These are phyloP conservation scores for Cladophialophora exuberans DNA, from an alignment of 2,329 filamentous ascomycete genomes.

Conservation along the genomic window DNA sequence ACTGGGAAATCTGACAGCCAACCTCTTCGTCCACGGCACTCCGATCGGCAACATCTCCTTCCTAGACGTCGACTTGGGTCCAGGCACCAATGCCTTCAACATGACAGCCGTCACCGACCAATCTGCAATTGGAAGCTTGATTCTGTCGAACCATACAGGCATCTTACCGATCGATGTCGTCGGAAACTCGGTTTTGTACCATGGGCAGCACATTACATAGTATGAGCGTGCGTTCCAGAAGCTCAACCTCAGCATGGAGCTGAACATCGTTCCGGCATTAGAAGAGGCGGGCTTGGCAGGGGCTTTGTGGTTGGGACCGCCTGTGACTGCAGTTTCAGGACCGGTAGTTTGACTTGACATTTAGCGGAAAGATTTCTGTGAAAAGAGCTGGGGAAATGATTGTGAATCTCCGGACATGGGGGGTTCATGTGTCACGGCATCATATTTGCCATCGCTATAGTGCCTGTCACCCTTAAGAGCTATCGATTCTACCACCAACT, in stretches of 20 bases:
- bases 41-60: slow-evolving; percentile 56
- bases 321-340: no score
- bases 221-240: slow-evolving; percentile 58
- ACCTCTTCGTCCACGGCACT: slow-evolving; percentile 53
- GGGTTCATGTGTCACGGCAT: no score
- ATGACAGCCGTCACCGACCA: slow-evolving; percentile 56
- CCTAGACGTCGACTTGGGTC: slow-evolving; percentile 54
- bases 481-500: no score
- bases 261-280: slow-evolving; percentile 19
- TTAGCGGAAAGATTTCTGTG: not conserved
- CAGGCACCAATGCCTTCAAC: slow-evolving; percentile 57
- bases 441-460: no score
- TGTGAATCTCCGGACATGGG: no score
- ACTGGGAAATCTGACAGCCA: slow-evolving; percentile 62
- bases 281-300: slow-evolving; percentile 15
- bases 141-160: slow-evolving; percentile 39
- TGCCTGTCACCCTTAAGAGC: no score
- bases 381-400: no score
- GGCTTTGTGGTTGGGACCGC: not conserved
- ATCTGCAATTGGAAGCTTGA: slow-evolving; percentile 37
- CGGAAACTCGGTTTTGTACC: slow-evolving; percentile 52
- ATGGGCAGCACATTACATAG: slow-evolving; percentile 57
- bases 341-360: not conserved
- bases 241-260: slow-evolving; percentile 40
- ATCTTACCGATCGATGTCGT: slow-evolving; percentile 55